Evolutionary conservation across 305 asterid species (phyloP).

Genomic region (Solanum hybrid): DNA sequence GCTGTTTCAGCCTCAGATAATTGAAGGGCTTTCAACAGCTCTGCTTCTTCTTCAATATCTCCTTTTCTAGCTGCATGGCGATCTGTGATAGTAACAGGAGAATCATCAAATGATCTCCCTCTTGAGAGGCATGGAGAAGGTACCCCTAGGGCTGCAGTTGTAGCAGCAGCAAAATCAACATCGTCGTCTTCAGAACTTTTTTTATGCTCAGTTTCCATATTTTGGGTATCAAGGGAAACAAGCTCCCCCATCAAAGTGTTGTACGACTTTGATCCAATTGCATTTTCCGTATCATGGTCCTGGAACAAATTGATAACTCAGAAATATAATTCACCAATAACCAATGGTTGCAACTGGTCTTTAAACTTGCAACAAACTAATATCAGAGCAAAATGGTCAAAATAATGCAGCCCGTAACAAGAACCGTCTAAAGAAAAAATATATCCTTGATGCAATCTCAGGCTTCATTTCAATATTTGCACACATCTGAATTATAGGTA

Average conservation of each 20-base stretch:
- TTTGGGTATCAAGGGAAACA: constrained; percentile 62
- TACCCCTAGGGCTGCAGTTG: constrained; percentile 89
- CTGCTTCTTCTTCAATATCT: constrained; percentile 78
- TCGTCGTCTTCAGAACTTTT: constrained; percentile 45
- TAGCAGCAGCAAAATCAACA: constrained; percentile 95
- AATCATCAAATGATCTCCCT: constrained; percentile 64
- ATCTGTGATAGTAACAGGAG: constrained; percentile 29
- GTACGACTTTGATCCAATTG: constrained; percentile 86
- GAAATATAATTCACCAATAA: not conserved
- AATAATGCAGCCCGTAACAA: not conserved
- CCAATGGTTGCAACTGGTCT: not conserved
- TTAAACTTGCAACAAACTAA: not conserved
- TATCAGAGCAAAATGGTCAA: not conserved
- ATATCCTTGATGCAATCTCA: not conserved
- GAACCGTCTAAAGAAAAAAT: not conserved
- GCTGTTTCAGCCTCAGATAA: constrained; percentile 44
- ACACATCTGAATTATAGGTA: not conserved
- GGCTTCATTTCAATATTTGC: not conserved
- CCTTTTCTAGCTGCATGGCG: constrained; percentile 45
- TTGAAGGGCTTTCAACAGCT: constrained; percentile 47
- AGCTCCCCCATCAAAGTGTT: constrained; percentile 88
- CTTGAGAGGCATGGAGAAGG: constrained; percentile 92
- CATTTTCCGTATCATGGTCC: constrained; percentile 72
- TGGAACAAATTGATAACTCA: constrained; percentile 12
- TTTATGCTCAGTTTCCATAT: constrained; percentile 31